phyloP scores from a whole-genome alignment of 768 basidiomycete genomes.

The Boletus rubroflammeus region DNA sequence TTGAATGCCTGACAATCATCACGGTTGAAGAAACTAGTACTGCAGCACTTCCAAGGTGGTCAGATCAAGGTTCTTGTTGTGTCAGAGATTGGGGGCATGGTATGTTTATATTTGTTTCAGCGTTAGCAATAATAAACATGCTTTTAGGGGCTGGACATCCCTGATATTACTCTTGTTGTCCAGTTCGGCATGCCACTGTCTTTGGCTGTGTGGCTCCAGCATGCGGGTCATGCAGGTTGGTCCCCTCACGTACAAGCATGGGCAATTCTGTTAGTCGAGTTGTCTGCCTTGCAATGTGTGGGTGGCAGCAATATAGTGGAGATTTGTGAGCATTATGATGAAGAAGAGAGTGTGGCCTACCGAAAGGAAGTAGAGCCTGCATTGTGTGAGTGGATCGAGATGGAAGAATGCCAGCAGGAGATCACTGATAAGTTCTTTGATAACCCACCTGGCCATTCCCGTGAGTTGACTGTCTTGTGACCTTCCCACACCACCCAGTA shows the following conservation, averaged over 20 bases:
- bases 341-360: background rate
- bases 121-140: too few species aligned
- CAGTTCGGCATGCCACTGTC: constrained; percentile 29
- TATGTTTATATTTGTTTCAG: too few species aligned
- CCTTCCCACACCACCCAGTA: too few species aligned
- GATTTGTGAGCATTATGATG: background rate
- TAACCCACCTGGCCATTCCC: background rate
- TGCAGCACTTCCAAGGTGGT: background rate
- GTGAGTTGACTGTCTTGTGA: too few species aligned
- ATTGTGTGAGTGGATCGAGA: background rate
- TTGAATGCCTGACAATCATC: background rate
- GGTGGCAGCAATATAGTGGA: background rate
- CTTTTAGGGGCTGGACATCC: too few species aligned
- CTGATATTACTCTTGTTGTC: constrained; percentile 34
- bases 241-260: background rate
- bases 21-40: background rate
- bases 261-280: background rate
- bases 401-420: background rate
- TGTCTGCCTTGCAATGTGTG: background rate
- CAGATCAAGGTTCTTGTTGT: background rate
- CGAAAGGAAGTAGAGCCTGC: background rate
- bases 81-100: background rate
- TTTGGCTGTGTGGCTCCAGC: background rate
- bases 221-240: background rate
- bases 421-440: background rate